Base-by-base conservation (phyloP, 1,284 basidiomycete genomes). In the Leccinum griseonigrum region DNA sequence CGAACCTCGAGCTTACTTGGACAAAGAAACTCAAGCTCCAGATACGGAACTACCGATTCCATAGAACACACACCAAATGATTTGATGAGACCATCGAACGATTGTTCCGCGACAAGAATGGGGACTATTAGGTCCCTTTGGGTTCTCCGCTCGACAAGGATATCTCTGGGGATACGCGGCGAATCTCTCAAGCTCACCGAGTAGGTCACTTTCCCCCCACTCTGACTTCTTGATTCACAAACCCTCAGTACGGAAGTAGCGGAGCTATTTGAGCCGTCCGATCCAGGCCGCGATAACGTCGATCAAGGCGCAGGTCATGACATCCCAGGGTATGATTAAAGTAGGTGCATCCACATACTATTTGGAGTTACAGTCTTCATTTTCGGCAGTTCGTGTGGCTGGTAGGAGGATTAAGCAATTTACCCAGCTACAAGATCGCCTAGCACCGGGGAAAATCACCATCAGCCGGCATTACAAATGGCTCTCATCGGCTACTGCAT, bases 1-100 rank as follows among this genome's bases (percentile, higher is more conserved):
- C 11, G 11, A 48, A 22, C 22, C 11, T 48, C 11, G 9, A 28
- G 71, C 56, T 70, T 38, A 8, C 54, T 13, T 5, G 10, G 32
- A n/a, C 68, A 89, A 88, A 85, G 64, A 91, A 90, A 72, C 82
- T 91, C 61, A 85, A 80, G 67, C 63, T 91, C 89, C 16, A 86
- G 81, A 75, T 91, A 91, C 65, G 88, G 88, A 56, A 81, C 84
- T 4, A 72, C 82, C 1, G 89, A 88, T 67, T 78, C 86, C 4
- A 75, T 91, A 11, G 89, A 91, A 59, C 90, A 91, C 67, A 81
- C 63, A 86, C 89, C 3, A 85, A 86, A 65, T 82, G 84, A 13
- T 92, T 91, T 70, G 90, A 92, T 62, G 89, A 91, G 74, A 91
- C 88, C 0, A 91, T 90, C 5, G 92, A 92, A 70, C 82, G 89